Conservation (phyloP, 2,329 filamentous ascomycete genomes). For the Seiridium unicorne region DNA sequence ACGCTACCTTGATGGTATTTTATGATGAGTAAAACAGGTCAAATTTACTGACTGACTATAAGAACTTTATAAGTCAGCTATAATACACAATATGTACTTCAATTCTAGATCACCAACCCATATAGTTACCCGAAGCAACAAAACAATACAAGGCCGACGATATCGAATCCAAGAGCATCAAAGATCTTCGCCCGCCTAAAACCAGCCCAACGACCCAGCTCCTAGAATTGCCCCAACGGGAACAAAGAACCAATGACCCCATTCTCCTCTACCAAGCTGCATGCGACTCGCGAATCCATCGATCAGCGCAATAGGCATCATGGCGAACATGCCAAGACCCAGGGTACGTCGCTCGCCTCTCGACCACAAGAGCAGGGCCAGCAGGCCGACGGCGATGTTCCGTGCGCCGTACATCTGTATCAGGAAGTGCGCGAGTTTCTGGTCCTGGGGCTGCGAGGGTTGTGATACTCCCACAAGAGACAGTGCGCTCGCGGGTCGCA, state of each 20-base stretch:
- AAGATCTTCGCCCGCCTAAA: not conserved
- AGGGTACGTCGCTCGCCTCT: not conserved
- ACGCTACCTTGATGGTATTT: too few species aligned
- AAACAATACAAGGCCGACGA: too few species aligned
- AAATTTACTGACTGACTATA: too few species aligned
- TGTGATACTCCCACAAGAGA: not conserved
- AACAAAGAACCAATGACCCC: conserved; percentile 1
- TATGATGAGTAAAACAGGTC: too few species aligned
- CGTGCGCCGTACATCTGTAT: conserved; percentile 1
- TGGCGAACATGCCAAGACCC: not conserved
- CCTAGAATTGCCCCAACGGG: not conserved
- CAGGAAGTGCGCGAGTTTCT: not conserved
- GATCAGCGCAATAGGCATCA: not conserved
- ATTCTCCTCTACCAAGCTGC: conserved; percentile 3
- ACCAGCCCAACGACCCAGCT: not conserved
- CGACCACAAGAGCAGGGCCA: not conserved
- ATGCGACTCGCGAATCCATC: conserved; percentile 1
- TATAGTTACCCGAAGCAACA: too few species aligned
- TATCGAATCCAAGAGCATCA: too few species aligned
- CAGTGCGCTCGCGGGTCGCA: not conserved
- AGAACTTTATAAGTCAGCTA: too few species aligned
- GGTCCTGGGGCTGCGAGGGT: not conserved
- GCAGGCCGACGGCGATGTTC: not conserved
- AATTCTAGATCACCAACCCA: too few species aligned
- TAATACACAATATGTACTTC: too few species aligned